Base-by-base conservation (phyloP, 768 basidiomycete genomes). In the Daedaleopsis nitida region DNA sequence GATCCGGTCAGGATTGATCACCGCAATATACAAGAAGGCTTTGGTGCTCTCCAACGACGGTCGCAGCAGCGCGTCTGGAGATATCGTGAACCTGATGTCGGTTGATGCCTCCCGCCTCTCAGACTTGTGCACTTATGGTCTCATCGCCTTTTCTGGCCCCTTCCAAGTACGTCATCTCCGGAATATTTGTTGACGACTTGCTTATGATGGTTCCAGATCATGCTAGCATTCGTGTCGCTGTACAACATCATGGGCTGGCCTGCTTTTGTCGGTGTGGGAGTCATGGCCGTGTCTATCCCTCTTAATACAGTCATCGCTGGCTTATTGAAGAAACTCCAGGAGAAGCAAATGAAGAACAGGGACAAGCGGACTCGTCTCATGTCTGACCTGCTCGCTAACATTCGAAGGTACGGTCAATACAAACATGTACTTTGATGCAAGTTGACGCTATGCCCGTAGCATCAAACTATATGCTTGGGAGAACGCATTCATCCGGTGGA, bases 381-480 rank as follows among this genome's bases (percentile, higher is more conserved):
- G 96, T 94, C 85, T 65, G 96, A 98, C 75, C 79, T 98, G n/a
- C 77, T 98, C 6, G 83, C 86, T 59, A 98, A 96, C 70, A 97
- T 98, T 69, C 89, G 90, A 70, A 93, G 88, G 88, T 85, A 43
- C 1, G 24, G 37, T 7, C 13, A 16, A n/a, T 4, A 2, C 2
- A 14, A 12, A 37, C 58, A 54, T 34, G 14, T 11, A 3, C 5
- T 35, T 13, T n/a, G 43, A 10, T 38, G 10, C 47, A 34, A 6
- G 44, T 38, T 21, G 17, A 13, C 19, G 34, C 66, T 44, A 5
- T n/a, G n/a, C 24, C 2, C n/a, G 12, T 60, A 92, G 91, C 64
- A 92, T 95, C 72, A 94, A 95, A 70, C 76, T 95, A 5, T 96
- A 96, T 73, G 92, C 91, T 3, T 98, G 96, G 96, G 96, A 98